A percentile compares a stretch with the other conserved stretches of the same genome.
phyloP scores from a whole-genome alignment of 2,329 filamentous ascomycete genomes.

The Hypoxylon sp. region DNA sequence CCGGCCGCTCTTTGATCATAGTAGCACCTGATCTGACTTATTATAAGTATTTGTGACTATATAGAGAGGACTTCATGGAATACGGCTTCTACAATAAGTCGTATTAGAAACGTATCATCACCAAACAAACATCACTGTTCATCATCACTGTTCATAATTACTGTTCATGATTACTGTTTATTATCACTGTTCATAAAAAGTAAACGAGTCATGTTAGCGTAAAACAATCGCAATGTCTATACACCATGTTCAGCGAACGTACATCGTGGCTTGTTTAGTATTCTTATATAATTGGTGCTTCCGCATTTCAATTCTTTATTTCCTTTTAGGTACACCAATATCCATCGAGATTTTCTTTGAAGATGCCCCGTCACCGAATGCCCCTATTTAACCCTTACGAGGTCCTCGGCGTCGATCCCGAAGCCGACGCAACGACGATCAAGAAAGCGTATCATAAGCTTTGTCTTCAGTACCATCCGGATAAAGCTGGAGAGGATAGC shows the following conservation, averaged over 20 bases:
- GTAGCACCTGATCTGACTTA: no score
- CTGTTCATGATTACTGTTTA: no score
- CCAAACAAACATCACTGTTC: no score
- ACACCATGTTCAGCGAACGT: neutral
- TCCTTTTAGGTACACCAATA: neutral
- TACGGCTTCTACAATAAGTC: no score
- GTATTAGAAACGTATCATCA: no score
- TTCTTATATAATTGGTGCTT: neutral
- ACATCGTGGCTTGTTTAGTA: neutral
- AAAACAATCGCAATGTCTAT: no score
- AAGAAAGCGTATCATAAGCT: slow-evolving; percentile 2
- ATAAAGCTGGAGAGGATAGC: slow-evolving; percentile 4
- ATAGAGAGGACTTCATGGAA: no score
- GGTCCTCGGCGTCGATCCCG: slow-evolving; percentile 3
- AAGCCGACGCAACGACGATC: neutral
- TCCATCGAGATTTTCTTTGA: neutral
- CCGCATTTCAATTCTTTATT: neutral
- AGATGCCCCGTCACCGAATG: neutral
- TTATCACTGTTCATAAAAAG: no score
- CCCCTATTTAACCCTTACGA: slow-evolving; percentile 11
- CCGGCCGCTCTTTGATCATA: no score
- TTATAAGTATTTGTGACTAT: no score
- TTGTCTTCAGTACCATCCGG: slow-evolving; percentile 4
- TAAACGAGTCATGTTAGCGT: no score
- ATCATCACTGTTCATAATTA: no score